These are phyloP conservation scores for Colletotrichum noveboracense DNA, from an alignment of 2,329 filamentous ascomycete species.

Conservation along the genomic window DNA sequence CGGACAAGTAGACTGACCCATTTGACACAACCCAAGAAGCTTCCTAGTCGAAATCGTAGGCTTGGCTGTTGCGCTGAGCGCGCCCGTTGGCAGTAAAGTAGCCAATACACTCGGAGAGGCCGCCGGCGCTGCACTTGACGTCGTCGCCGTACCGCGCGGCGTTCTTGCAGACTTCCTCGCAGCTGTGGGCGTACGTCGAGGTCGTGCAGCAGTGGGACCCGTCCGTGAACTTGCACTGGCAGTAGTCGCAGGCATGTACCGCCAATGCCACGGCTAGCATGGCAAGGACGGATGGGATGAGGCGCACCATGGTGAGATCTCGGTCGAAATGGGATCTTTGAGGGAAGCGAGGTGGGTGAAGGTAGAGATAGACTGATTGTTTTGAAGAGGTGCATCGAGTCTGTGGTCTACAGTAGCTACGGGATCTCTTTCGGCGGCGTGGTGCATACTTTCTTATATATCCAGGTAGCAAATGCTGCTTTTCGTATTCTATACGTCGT, in stretches of 20 bases:
- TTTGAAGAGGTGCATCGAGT: not conserved
- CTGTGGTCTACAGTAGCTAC: not conserved
- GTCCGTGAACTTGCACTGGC: not conserved
- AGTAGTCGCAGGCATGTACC: not conserved
- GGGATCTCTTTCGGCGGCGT: not conserved
- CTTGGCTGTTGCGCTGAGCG: not conserved
- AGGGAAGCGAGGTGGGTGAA: accelerated
- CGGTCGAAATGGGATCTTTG: not conserved
- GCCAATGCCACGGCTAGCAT: not conserved
- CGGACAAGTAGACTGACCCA: not conserved
- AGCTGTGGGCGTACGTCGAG: not conserved
- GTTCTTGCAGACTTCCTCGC: not conserved
- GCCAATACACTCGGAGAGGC: not conserved
- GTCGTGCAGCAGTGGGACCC: not conserved
- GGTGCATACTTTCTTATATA: not conserved
- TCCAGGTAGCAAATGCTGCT: not conserved
- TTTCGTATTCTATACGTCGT: not conserved
- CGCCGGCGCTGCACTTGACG: not conserved
- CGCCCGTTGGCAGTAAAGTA: not conserved
- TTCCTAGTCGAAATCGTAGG: accelerated
- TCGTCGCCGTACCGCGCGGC: not conserved
- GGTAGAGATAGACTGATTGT: not conserved
- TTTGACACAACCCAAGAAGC: not conserved
- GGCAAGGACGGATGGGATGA: not conserved
- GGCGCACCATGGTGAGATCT: accelerated